Conservation (phyloP, 306 rosid genomes). For the Fagus crenata region DNA sequence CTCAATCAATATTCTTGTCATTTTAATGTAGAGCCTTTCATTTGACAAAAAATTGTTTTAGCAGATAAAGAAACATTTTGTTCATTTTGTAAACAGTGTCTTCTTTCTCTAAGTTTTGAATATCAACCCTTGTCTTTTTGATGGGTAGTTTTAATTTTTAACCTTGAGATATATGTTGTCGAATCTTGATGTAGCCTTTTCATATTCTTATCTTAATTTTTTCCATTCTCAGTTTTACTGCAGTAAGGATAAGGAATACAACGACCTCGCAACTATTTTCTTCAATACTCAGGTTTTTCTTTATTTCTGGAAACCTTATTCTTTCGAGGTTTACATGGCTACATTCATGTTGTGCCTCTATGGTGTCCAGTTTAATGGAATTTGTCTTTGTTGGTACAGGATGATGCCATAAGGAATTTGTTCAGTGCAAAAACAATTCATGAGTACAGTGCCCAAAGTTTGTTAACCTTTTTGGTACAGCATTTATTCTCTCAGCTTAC, state of each 20-base stretch:
- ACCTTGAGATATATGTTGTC: background rate
- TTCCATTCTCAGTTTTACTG: constrained; percentile 69
- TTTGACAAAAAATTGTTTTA: background rate
- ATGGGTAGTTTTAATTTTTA: background rate
- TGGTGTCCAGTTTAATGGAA: constrained; percentile 13
- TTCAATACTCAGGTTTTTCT: constrained; percentile 85
- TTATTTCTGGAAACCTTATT: constrained; percentile 21
- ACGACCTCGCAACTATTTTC: constrained; percentile 98
- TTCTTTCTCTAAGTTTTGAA: background rate
- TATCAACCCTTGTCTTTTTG: background rate
- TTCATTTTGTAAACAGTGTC: background rate
- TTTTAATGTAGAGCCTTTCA: background rate
- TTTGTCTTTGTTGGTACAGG: constrained; percentile 54
- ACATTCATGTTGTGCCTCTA: background rate
- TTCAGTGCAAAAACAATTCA: constrained; percentile 96
- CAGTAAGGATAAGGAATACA: constrained; percentile 87
- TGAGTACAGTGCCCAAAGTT: constrained; percentile 90
- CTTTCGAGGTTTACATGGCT: constrained; percentile 9
- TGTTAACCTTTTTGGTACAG: constrained; percentile 90
- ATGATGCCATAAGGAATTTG: constrained; percentile 97
- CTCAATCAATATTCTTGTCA: background rate
- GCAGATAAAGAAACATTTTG: background rate
- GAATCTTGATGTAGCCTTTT: background rate
- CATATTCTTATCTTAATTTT: constrained; percentile 24
- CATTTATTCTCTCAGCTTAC: constrained; percentile 29